phyloP scores from a whole-genome alignment of 495 filamentous ascomycete species.

The Pyrenopolyporus hunteri region DNA sequence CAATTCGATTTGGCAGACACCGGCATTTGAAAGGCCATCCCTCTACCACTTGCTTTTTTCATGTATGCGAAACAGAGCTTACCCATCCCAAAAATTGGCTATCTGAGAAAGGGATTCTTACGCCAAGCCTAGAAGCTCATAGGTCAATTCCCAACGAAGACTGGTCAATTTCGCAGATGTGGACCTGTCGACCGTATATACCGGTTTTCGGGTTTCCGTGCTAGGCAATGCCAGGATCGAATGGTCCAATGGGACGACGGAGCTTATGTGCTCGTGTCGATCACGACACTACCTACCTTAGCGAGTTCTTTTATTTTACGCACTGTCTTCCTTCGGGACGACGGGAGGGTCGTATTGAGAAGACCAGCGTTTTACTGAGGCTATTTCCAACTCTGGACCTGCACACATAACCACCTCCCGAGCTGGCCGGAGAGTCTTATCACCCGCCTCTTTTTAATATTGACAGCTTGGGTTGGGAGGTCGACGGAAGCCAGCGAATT shows the following conservation, averaged over 20 bases:
- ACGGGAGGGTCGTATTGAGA: constrained; percentile 21
- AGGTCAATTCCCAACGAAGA: too few relatives aligned
- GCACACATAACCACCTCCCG: not conserved
- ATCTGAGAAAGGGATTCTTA: not conserved
- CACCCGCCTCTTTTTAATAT: too few relatives aligned
- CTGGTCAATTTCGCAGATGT: too few relatives aligned
- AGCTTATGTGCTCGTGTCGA: constrained; percentile 22
- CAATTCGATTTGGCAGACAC: not conserved
- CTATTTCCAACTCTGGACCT: constrained; percentile 20
- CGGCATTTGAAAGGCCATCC: constrained; percentile 10
- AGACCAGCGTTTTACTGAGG: constrained; percentile 9
- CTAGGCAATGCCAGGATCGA: constrained; percentile 16
- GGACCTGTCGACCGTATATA: not conserved
- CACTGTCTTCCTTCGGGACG: constrained; percentile 15
- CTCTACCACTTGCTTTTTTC: not conserved
- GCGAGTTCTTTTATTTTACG: constrained; percentile 11
- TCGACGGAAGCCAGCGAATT: too few relatives aligned
- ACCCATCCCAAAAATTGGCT: not conserved
- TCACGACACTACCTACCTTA: not conserved
- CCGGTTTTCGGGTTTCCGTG: constrained; percentile 17
- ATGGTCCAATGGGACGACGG: constrained; percentile 24
- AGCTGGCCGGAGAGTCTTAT: not conserved
- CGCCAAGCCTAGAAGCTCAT: not conserved
- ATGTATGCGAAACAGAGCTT: not conserved
- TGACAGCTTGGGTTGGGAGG: too few relatives aligned